Evolutionary conservation across 257 asterid species (phyloP), one percentile per base, ranked within the genome.

Genomic region (Plantago major): DNA sequence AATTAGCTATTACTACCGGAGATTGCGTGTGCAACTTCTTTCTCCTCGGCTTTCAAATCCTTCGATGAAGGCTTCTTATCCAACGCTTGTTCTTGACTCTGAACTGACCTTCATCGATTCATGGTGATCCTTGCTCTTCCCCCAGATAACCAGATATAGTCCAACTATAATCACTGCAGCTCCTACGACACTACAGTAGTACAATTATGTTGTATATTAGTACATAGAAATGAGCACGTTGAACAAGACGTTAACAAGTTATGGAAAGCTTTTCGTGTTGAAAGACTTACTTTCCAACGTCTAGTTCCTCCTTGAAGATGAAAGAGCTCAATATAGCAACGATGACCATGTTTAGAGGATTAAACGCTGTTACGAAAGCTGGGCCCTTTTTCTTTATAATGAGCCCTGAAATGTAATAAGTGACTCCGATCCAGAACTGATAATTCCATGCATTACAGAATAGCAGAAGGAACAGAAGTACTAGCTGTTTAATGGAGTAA

Each of bases 111-210:
- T 58, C 9, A 42, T 2, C 10, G 40, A 18, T 28, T 46, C 66
- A 0, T 46, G 33, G n/a, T 46, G 46, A 58, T 79, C 83, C 69
- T 72, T 76, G 49, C 81, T 67, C 68, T 79, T 79, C 37, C 85
- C 81, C 85, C 85, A 82, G 15, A 82, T 72, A 63, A 82, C 85
- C 43, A 82, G 73, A 63, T 82, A 82, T 42, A 82, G 78, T 19
- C 85, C 83, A 1, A 71, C 42, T 60, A 82, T 80, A 62, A 82
- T 79, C 30, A 74, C 77, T 37, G 67, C 57, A n/a, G 85, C 88
- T 28, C 88, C 88, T 5, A 71, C 30, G 26, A 79, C 63, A 81
- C 85, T 79, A 81, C 46, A 67, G 66, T 48, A 45, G 11, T 7
- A 44, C 60, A 63, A 63, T 60, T 53, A 37, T 10, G 17, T 45